Evolutionary conservation across 495 filamentous ascomycete species (phyloP).

Genomic region (Aspergillus cavernicola): DNA sequence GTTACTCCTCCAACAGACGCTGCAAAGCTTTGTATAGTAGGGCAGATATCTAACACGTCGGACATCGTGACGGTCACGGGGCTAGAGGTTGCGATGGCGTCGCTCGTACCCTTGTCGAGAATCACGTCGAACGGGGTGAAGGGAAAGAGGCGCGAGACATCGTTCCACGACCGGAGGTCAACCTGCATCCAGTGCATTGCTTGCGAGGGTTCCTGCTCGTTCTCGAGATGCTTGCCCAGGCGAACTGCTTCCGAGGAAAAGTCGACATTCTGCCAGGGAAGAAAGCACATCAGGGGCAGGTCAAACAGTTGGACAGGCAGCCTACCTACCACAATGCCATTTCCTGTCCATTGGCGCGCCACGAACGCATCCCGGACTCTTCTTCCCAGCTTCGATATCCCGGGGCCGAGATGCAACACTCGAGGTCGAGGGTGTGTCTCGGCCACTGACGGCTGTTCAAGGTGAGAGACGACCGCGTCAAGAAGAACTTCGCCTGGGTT

Average conservation of each 20-base stretch:
- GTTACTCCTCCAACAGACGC: constrained; percentile 3
- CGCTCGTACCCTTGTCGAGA: constrained; percentile 43
- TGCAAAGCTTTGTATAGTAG: constrained; percentile 20
- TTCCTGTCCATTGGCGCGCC: constrained; percentile 26
- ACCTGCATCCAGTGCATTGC: constrained; percentile 38
- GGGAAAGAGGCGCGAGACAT: constrained; percentile 22
- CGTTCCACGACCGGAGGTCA: constrained; percentile 35
- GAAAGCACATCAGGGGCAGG: background rate
- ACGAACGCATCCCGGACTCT: constrained; percentile 32
- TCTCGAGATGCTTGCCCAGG: constrained; percentile 28
- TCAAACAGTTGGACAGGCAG: background rate
- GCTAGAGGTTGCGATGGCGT: constrained; percentile 36
- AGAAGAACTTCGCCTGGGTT: constrained; percentile 37
- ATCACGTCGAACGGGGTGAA: constrained; percentile 38
- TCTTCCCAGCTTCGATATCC: constrained; percentile 34
- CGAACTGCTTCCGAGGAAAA: constrained; percentile 44
- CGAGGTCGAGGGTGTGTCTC: constrained; percentile 15
- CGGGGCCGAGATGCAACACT: constrained; percentile 39
- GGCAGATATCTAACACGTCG: constrained; percentile 19
- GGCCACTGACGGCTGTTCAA: constrained; percentile 18
- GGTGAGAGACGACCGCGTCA: constrained; percentile 25
- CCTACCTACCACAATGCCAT: constrained; percentile 36
- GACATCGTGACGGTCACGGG: constrained; percentile 11
- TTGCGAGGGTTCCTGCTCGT: constrained; percentile 11
- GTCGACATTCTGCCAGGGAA: constrained; percentile 37